These are phyloP conservation scores for Schizophyllum amplum DNA, from an alignment of 1,284 basidiomycete species.

Conservation along the genomic window DNA sequence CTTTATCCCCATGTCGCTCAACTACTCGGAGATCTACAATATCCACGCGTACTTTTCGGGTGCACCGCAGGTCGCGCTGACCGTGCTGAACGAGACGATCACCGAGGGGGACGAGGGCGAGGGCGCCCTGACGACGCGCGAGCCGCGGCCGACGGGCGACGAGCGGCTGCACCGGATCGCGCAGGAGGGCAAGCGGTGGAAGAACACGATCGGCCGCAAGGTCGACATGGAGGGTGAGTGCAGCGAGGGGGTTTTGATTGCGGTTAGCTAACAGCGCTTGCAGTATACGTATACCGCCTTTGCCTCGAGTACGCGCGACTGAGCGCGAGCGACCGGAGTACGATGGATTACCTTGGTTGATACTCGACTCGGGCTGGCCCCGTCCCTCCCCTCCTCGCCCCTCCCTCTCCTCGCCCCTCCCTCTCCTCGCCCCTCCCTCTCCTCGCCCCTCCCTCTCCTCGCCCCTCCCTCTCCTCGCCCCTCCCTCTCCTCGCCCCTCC, in stretches of 20 bases:
- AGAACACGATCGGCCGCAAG: slow-evolving; percentile 68
- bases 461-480: too few relatives aligned
- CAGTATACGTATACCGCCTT: slow-evolving; percentile 79
- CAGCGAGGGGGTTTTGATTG: neutral
- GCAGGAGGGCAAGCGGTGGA: slow-evolving; percentile 85
- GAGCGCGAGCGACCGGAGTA: slow-evolving; percentile 75
- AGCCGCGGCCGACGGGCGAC: slow-evolving; percentile 64
- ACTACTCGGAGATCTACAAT: slow-evolving; percentile 88
- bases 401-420: too few relatives aligned
- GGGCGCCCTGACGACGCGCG: slow-evolving; percentile 66
- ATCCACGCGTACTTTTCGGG: slow-evolving; percentile 88
- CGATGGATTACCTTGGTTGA: slow-evolving; percentile 39
- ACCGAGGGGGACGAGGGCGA: neutral
- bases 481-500: too few relatives aligned
- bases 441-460: too few relatives aligned
- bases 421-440: too few relatives aligned
- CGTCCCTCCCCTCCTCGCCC: too few relatives aligned
- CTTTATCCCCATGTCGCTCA: slow-evolving; percentile 82
- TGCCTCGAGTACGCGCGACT: slow-evolving; percentile 86
- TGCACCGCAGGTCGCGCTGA: slow-evolving; percentile 52
- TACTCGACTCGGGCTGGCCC: neutral
- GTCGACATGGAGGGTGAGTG: slow-evolving; percentile 81
- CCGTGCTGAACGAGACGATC: slow-evolving; percentile 5
- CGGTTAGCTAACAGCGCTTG: slow-evolving; percentile 9
- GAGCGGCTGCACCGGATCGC: slow-evolving; percentile 69